These are phyloP conservation scores for Pseudoneurospora amorphoporcata DNA, from an alignment of 495 filamentous ascomycete genomes.

Conservation along the genomic window DNA sequence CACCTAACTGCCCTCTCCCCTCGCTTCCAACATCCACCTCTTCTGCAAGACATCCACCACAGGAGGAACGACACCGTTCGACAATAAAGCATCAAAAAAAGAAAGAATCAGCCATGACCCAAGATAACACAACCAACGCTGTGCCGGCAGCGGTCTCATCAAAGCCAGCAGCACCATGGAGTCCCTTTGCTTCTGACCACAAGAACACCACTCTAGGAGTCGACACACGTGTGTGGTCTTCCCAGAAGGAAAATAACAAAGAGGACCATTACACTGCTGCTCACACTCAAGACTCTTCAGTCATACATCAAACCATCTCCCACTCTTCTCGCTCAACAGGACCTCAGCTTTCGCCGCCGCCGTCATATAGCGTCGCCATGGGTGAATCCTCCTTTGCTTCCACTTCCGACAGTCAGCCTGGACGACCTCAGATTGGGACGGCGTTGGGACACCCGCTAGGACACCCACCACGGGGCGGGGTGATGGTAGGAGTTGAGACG, in stretches of 20 bases:
- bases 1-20: background rate
- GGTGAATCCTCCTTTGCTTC: background rate
- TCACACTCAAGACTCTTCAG: background rate
- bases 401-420: background rate
- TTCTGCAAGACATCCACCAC: background rate
- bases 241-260: background rate
- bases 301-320: background rate
- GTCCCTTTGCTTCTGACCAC: background rate
- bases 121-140: background rate
- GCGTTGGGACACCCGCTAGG: background rate
- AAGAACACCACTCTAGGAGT: background rate
- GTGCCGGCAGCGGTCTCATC: background rate
- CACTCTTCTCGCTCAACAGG: background rate
- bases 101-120: background rate
- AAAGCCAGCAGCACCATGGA: background rate
- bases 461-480: background rate
- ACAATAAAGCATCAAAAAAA: background rate
- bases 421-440: background rate
- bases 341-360: background rate
- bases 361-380: background rate
- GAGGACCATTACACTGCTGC: background rate
- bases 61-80: background rate
- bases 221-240: slow-evolving; percentile 4
- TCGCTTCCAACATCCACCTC: background rate
- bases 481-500: slow-evolving; percentile 8